Conservation (phyloP, 345 rosid species). For the Rhizophora mangle region DNA sequence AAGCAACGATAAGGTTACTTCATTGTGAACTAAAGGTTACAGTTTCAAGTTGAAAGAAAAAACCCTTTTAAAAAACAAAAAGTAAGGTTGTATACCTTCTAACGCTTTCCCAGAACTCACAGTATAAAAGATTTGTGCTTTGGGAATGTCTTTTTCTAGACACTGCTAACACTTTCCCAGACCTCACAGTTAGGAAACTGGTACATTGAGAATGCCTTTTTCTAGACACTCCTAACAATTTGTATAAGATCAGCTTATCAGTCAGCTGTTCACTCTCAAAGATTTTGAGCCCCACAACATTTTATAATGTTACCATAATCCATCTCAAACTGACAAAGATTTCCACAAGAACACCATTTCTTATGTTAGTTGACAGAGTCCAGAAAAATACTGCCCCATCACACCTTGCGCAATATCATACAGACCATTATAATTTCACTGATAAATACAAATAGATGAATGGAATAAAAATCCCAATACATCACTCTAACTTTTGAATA, state of each 20-base stretch:
- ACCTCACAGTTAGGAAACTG: too few relatives aligned
- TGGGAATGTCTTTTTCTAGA: neutral
- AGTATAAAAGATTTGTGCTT: too few relatives aligned
- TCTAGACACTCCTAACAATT: neutral
- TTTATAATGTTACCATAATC: too few relatives aligned
- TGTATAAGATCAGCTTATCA: neutral
- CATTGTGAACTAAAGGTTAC: too few relatives aligned
- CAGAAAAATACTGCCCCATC: too few relatives aligned
- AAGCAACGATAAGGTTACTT: too few relatives aligned
- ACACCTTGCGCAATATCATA: too few relatives aligned
- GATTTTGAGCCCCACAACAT: neutral
- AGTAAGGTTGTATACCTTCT: too few relatives aligned
- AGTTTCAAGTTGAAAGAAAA: too few relatives aligned
- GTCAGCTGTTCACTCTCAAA: neutral
- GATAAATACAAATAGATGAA: neutral
- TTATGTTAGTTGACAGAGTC: neutral
- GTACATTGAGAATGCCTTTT: neutral
- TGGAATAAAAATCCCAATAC: neutral
- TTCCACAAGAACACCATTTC: neutral
- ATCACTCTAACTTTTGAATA: slow-evolving; percentile 5
- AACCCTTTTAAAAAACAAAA: too few relatives aligned
- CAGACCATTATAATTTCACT: neutral
- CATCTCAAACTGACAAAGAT: neutral
- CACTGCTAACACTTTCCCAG: neutral
- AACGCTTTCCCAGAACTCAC: too few relatives aligned